Evolutionary conservation across 2,329 filamentous ascomycete species (phyloP), one percentile per base, ranked within the genome.

Genomic region (Aspergillus caelatus): DNA sequence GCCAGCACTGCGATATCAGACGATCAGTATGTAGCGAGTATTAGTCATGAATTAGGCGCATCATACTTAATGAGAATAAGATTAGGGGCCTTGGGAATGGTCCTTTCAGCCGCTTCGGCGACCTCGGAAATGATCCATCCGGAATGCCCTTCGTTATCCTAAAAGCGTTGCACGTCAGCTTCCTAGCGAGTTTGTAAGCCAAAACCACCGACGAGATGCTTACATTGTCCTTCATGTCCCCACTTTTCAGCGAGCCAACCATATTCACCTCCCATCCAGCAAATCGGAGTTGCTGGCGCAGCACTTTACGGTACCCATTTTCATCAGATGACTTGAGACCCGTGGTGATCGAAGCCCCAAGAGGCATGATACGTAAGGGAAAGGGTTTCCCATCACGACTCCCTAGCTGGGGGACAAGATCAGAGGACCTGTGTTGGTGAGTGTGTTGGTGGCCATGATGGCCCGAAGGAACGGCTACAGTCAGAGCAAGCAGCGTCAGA

Each of bases 1-100:
- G 2, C 77, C 77, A 30, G 68, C 70, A 43, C 76, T 77, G 26
- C 8, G 21, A 26, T 12, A 43, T 11, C 6, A 57, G 21, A 28
- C 21, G 12, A 45, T 34, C 21, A 54, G 26, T 32, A 36, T 36
- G 10, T 11, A 12, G 34, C 10, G 11, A 36, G 34, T 36, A 32
- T 53, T 19, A 4, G 21, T 36, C 11, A 43, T 16, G 34, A 4
- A 6, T 14, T 9, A 21, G 19, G 19, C 6, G 23, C 12, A 30
- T 63, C 66, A 46, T 36, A 74, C 72, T 73, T 74, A 52, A 74
- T 62, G 2, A 74, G 65, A 28, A 74, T 72, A 21, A 74, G 46
- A 61, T 72, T 73, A 1, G 72, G 72, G 30, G 69, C 58, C 21
- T 67, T 36, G 7, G 65, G 52, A 32, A 70, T 65, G 1, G 58